Evolutionary conservation across 2,329 filamentous ascomycete genomes (phyloP).

Genomic region (Calonectria montana): DNA sequence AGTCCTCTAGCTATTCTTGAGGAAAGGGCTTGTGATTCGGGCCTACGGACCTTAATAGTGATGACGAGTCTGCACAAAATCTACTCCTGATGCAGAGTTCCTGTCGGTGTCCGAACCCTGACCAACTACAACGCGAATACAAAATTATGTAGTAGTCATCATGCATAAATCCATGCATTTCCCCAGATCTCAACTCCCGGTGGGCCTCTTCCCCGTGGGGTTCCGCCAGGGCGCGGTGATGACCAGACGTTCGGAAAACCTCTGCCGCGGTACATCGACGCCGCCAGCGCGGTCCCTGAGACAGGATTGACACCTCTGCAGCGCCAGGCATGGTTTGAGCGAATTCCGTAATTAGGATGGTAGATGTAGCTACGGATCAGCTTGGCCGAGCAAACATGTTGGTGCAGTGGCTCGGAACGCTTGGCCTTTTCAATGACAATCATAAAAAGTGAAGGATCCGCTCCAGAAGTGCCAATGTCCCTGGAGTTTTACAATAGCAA

Average conservation of each 20-base stretch:
- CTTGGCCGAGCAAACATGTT: constrained; percentile 9
- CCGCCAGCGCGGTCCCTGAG: background rate
- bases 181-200: constrained; percentile 12
- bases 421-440: background rate
- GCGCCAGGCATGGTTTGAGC: background rate
- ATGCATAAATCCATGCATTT: background rate
- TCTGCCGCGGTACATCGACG: constrained; percentile 12
- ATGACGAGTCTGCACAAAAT: background rate
- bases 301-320: background rate
- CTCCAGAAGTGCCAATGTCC: background rate
- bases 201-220: constrained; percentile 22
- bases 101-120: background rate
- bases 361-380: constrained; percentile 11
- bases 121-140: background rate
- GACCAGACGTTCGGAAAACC: constrained; percentile 17
- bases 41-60: background rate
- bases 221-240: background rate
- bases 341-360: background rate
- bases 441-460: background rate
- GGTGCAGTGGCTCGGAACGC: background rate
- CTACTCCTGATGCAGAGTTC: background rate
- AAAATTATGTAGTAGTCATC: background rate
- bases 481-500: background rate
- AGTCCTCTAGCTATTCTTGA: no score
- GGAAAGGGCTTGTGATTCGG: background rate